Evolutionary conservation across 2,329 filamentous ascomycete genomes (phyloP), one percentile per base, ranked within the genome.

Genomic region (Neopestalotiopsis sp.): DNA sequence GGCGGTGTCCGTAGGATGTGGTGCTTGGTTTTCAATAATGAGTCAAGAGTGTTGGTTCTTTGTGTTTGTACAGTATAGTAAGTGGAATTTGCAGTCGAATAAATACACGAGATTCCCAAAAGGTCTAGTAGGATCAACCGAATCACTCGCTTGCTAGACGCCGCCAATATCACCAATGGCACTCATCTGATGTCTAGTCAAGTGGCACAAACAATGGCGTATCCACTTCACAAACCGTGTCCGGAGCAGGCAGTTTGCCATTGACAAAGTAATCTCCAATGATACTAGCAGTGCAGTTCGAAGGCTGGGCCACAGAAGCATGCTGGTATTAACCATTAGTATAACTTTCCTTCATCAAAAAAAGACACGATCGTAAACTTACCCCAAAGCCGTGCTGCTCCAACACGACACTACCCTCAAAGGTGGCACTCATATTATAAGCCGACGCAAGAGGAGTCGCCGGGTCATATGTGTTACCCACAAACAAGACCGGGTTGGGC

Each of bases 371-470:
- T 14, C 6, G 42, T 24, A 2, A 24, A 71, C 73, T 68, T 68
- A 73, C 70, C 17, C 74, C 74, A 34, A 66, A 70, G 2, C 75
- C 75, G 24, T 74, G 69, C 40, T 76, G 72, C 68, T 77, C 71
- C 34, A 78, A 68, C 40, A 77, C 71, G 5, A 74, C 74, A 65
- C 77, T 78, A 7, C 74, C 76, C 42, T 71, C 72, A 66, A 79
- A 76, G 0, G 65, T 68, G 13, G 70, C 65, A 34, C 74, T 77
- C 69, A 75, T 72, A 62, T 76, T 77, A 56, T 68, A 56, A 9
- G 77, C 78, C 42, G 76, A 77, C 2, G 66, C 69, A 4, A 78
- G 38, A 20, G 78, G 76, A 24, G 79, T 79, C n/a, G 73, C 70
- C 1, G 77, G 73, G 60, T 81, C 79, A 7, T 69, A 72, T 7